Evolutionary conservation across 2,329 filamentous ascomycete genomes (phyloP), one percentile per base, ranked within the genome.

Genomic region (Sporothrix curviconia): DNA sequence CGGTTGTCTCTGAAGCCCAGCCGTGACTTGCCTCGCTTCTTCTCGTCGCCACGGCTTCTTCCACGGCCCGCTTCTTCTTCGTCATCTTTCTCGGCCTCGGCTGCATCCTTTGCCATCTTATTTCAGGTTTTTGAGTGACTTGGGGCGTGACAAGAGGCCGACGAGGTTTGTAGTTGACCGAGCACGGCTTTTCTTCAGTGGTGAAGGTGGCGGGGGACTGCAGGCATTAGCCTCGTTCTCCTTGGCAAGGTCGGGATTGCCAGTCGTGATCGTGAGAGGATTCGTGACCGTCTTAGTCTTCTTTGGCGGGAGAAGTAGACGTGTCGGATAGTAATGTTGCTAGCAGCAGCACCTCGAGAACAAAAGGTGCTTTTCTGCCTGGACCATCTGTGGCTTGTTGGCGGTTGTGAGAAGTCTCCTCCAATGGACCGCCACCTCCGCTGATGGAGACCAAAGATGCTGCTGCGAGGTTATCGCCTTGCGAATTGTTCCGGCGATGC

Each of bases 151-250:
- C 53, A 96, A 80, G 56, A 96, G 80, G 4, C 80, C 84, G 0
- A 84, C 83, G n/a, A 97, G 78, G 68, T 91, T 95, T 32, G 88
- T 88, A 3, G 88, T 81, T 0, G 92, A 95, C 71, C 92, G 95
- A 37, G 82, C 82, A 75, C 92, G 95, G 67, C 86, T 87, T 25
- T 83, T 82, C 67, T 87, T 88, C 58, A 77, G 78, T 11, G 79
- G 78, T 40, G 80, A 80, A 24, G 37, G 54, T 3, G 44, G 36
- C 17, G 28, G 30, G 7, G 24, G 6, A 14, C 11, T 19, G 4
- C 19, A 24, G 3, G 9, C 37, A 28, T 46, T 19, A 37, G 39
- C 12, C 12, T 17, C 8, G 7, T 43, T 54, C 17, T 55, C 44
- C 7, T 42, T 52, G 17, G 17, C 47, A 4, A 24, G n/a, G 7